phyloP scores from a whole-genome alignment of 306 rosid genomes.

The Cicer cuneatum region DNA sequence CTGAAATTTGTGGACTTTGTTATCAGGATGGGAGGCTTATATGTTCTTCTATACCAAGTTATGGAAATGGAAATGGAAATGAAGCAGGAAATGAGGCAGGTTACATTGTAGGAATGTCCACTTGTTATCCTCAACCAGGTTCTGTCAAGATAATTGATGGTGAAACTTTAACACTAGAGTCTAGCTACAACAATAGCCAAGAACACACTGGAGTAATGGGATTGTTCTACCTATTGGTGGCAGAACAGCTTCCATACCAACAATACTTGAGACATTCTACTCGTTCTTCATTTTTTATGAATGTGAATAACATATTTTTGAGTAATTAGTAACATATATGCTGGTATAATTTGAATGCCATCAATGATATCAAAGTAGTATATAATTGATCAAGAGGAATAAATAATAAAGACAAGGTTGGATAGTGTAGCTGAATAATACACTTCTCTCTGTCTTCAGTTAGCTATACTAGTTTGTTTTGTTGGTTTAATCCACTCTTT shows the following conservation, averaged over 20 bases:
- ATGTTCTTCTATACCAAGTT: slow-evolving; percentile 74
- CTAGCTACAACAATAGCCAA: slow-evolving; percentile 49
- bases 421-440: not conserved
- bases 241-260: slow-evolving; percentile 61
- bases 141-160: slow-evolving; percentile 62
- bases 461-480: not conserved
- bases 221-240: slow-evolving; percentile 66
- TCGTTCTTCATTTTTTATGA: slow-evolving; percentile 37
- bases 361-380: not conserved
- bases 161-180: slow-evolving; percentile 60
- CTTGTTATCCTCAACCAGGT: slow-evolving; percentile 77
- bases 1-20: slow-evolving; percentile 1
- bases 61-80: slow-evolving; percentile 70
- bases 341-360: not conserved
- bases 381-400: not conserved
- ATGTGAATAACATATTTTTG: not conserved
- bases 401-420: not conserved
- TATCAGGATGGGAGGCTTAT: slow-evolving; percentile 72
- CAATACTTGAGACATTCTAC: slow-evolving; percentile 12
- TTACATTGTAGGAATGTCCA: slow-evolving; percentile 82
- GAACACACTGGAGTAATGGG: slow-evolving; percentile 83
- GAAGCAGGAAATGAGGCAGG: slow-evolving; percentile 75
- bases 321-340: not conserved
- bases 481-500: not conserved
- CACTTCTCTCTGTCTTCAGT: not conserved